A percentile compares a stretch with the other conserved stretches of the same genome.
Conservation (phyloP, 495 filamentous ascomycete species). For the Xylaria castorea region DNA sequence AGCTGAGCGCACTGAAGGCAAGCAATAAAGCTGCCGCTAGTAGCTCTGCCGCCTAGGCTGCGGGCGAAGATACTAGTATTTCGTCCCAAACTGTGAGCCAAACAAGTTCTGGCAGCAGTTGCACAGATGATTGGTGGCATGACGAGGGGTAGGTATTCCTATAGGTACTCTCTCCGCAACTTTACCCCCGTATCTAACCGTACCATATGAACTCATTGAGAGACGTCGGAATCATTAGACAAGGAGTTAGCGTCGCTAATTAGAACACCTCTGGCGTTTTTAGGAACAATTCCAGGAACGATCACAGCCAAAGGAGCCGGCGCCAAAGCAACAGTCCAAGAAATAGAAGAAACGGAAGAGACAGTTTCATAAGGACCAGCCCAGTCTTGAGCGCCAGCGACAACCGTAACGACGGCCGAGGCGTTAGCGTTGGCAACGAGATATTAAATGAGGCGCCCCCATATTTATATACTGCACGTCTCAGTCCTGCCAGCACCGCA, state of each 20-base stretch:
- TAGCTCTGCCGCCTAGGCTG: conserved; percentile 35
- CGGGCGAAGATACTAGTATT: background rate
- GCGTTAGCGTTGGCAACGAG: background rate
- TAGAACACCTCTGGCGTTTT: background rate
- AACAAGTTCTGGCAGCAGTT: background rate
- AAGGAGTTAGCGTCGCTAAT: background rate
- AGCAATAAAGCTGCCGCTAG: conserved; percentile 34
- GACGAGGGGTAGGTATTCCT: background rate
- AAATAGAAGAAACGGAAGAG: background rate
- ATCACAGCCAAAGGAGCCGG: background rate
- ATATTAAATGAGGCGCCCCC: background rate
- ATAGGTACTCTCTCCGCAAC: background rate
- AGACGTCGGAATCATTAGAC: background rate
- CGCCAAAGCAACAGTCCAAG: background rate
- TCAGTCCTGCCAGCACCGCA: background rate
- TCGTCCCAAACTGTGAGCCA: background rate
- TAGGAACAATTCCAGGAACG: background rate
- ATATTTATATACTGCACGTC: background rate
- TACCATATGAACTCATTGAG: background rate
- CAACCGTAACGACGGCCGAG: background rate
- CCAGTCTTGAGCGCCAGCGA: background rate
- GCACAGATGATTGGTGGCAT: background rate
- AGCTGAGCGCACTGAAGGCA: conserved; percentile 52
- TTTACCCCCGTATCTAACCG: background rate
- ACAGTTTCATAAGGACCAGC: background rate